Evolutionary conservation across 257 asterid genomes (phyloP), one percentile per base, ranked within the genome.

Genomic region (Penstemon barbatus): DNA sequence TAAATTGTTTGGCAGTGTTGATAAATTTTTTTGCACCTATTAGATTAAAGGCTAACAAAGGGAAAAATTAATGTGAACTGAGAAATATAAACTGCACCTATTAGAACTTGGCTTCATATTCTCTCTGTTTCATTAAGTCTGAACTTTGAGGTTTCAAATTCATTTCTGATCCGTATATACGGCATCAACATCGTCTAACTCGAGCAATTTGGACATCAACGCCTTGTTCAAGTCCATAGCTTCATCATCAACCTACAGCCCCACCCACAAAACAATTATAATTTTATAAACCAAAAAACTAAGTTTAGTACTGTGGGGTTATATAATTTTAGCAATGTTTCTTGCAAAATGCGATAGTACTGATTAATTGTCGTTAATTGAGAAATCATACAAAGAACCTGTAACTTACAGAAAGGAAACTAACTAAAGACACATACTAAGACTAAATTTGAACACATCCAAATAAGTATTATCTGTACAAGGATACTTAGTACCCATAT

Each of bases 211-310:
- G 55, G 96, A 69, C 77, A 82, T 70, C 50, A 90, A 73, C 78
- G 77, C 93, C 81, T 87, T 92, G 88, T 88, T 92, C 87, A 92
- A 82, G 70, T 89, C 96, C 97, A 85, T 82, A 53, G 97, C 98
- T 77, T 92, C 98, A 51, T 92, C 96, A 73, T 90, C 96, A 37
- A 86, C 98, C 98, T 92, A 77, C 69, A 75, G 41, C 43, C n/a
- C 46, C 59, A 66, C 39, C 46, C 55, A 6, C n/a, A 50, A 7
- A 61, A 69, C 48, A 41, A 25, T 25, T 25, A 25, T 25, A 25
- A 25, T n/a, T 25, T 25, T 25, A n/a, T n/a, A n/a, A n/a, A n/a
- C n/a, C n/a, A n/a, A n/a, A n/a, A n/a, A n/a, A n/a, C n/a, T n/a
- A n/a, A n/a, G n/a, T n/a, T n/a, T n/a, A n/a, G n/a, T n/a, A n/a